Evolutionary conservation across 1,139 yeast genomes (phyloP).

Genomic region (Yamadazyma conglobata): DNA sequence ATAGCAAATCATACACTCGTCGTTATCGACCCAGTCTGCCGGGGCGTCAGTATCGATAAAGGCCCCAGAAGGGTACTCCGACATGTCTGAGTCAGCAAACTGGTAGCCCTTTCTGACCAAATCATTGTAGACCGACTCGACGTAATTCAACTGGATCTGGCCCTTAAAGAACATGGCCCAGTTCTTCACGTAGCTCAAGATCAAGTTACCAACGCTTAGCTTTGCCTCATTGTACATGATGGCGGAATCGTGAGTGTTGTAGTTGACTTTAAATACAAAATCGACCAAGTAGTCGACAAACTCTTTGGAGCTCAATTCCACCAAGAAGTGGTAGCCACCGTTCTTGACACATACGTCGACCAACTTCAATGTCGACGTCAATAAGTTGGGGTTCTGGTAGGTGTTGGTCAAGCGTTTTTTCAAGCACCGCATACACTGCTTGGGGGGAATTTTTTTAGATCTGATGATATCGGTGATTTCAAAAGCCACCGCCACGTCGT

Average conservation of each 20-base stretch:
- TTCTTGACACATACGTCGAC: conserved; percentile 88
- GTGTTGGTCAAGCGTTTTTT: conserved; percentile 68
- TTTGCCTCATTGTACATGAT: conserved; percentile 38
- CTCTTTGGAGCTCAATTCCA: conserved; percentile 79
- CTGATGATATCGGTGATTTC: conserved; percentile 88
- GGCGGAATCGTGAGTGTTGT: conserved; percentile 29
- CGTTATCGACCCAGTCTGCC: conserved; percentile 97
- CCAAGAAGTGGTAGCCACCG: conserved; percentile 83
- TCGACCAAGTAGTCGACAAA: conserved; percentile 72
- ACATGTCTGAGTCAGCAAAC: conserved; percentile 57
- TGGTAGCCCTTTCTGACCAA: conserved; percentile 61
- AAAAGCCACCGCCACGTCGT: conserved; percentile 73
- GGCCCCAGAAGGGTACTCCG: conserved; percentile 36
- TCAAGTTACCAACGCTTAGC: conserved; percentile 54
- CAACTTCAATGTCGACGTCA: conserved; percentile 69
- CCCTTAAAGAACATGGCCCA: conserved; percentile 76
- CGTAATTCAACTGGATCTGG: conserved; percentile 65
- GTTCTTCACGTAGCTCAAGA: conserved; percentile 65
- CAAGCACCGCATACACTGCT: conserved; percentile 78
- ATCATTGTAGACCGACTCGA: conserved; percentile 57
- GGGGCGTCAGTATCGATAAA: conserved; percentile 90
- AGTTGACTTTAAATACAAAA: conserved; percentile 36
- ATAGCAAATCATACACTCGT: conserved; percentile 93
- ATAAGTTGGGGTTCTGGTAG: conserved; percentile 69
- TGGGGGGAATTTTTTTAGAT: conserved; percentile 77